Conservation (phyloP, 495 filamentous ascomycete species). For the Hypoxylon perforatum region DNA sequence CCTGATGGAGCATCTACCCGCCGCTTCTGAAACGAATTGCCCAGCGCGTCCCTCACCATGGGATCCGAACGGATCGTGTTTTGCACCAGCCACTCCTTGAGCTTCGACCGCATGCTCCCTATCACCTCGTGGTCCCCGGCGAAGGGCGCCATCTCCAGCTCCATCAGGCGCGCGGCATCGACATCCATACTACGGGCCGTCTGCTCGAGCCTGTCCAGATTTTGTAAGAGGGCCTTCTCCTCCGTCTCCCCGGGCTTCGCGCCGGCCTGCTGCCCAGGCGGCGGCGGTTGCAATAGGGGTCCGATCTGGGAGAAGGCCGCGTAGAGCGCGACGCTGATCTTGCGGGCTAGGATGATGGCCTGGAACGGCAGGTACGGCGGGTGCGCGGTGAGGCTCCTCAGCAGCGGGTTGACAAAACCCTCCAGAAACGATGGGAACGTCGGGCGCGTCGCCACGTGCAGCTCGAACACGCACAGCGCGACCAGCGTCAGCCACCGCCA, state of each 20-base stretch:
- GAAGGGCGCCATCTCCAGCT: slow-evolving; percentile 86
- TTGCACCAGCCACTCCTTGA: slow-evolving; percentile 82
- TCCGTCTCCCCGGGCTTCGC: slow-evolving; percentile 47
- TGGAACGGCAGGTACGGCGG: slow-evolving; percentile 89
- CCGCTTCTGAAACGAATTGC: slow-evolving; percentile 67
- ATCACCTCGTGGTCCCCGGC: slow-evolving; percentile 72
- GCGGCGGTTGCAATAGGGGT: slow-evolving; percentile 68
- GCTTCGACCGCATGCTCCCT: slow-evolving; percentile 67
- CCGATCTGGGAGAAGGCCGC: slow-evolving; percentile 90
- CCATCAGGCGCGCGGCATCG: slow-evolving; percentile 76
- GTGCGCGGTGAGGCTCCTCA: slow-evolving; percentile 61
- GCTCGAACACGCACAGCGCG: slow-evolving; percentile 76
- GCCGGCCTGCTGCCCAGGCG: slow-evolving; percentile 46
- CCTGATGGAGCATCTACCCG: slow-evolving; percentile 66
- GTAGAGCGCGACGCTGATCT: slow-evolving; percentile 80
- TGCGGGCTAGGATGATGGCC: slow-evolving; percentile 79
- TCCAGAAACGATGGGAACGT: slow-evolving; percentile 65
- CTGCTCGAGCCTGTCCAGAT: slow-evolving; percentile 66
- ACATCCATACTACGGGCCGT: slow-evolving; percentile 66
- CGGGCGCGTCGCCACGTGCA: slow-evolving; percentile 76
- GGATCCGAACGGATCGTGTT: slow-evolving; percentile 77
- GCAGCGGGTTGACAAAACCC: slow-evolving; percentile 71
- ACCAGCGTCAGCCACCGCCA: slow-evolving; percentile 89
- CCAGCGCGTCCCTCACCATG: slow-evolving; percentile 80
- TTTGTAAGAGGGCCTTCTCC: slow-evolving; percentile 54